Percentiles rank a stretch among this genome's conserved stretches.
Conservation (phyloP, 352 stramenopile species). For the Phytophthora sp. region DNA sequence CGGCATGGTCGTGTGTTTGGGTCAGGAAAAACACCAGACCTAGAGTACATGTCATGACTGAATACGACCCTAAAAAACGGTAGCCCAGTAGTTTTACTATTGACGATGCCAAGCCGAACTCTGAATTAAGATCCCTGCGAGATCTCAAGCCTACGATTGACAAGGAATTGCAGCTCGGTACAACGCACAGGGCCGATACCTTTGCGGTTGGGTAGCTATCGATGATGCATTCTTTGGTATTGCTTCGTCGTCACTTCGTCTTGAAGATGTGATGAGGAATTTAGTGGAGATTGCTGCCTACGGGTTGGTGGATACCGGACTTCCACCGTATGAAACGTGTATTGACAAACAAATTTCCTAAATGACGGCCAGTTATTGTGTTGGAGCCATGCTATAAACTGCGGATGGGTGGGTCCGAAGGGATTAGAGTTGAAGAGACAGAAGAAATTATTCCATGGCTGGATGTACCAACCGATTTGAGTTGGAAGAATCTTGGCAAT, state of each 20-base stretch:
- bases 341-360: constrained; percentile 14
- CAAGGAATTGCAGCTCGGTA: no score
- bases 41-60: no score
- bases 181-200: no score
- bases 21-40: no score
- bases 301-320: constrained; percentile 10
- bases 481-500: constrained; percentile 34
- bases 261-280: no score
- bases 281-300: constrained; percentile 30
- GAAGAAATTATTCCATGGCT: constrained; percentile 22
- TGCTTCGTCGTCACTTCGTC: no score
- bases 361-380: constrained; percentile 21
- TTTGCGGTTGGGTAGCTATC: constrained; percentile 18
- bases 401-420: constrained; percentile 24
- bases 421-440: constrained; percentile 26
- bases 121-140: constrained; percentile 2
- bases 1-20: no score
- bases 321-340: constrained; percentile 17
- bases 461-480: constrained; percentile 21
- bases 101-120: constrained; percentile 18
- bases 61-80: no score
- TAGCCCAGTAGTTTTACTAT: background rate
- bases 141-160: constrained; percentile 31
- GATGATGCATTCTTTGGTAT: no score
- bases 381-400: constrained; percentile 38